These are phyloP conservation scores for Sugiyamaella smithiae DNA, from an alignment of 805 yeast species.

Conservation along the genomic window DNA sequence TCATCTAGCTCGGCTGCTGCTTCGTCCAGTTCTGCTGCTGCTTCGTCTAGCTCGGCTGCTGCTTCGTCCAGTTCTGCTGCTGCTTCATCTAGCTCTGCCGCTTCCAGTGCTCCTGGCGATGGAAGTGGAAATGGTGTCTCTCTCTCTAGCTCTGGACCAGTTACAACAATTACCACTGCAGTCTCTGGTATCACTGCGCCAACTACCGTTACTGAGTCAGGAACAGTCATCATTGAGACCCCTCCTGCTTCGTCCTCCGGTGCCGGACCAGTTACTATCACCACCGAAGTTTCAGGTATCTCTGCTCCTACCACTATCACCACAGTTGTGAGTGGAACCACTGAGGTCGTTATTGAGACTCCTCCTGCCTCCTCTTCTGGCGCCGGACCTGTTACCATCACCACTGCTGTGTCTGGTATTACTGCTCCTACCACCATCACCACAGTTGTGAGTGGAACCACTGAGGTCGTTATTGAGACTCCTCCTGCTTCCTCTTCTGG, in stretches of 20 bases:
- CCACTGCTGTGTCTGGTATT: neutral
- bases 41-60: neutral
- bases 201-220: neutral
- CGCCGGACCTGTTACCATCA: neutral
- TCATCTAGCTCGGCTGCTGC: conserved; percentile 3
- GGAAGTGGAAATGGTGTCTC: neutral
- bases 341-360: conserved; percentile 5
- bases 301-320: conserved; percentile 9
- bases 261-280: conserved; percentile 5
- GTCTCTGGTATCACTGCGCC: conserved; percentile 4
- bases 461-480: neutral
- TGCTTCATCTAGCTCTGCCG: neutral
- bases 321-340: neutral
- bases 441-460: conserved; percentile 1
- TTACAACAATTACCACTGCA: conserved; percentile 6
- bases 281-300: conserved; percentile 6
- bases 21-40: neutral
- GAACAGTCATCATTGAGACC: conserved; percentile 5
- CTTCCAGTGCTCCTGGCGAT: neutral
- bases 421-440: neutral
- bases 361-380: conserved; percentile 6
- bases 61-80: neutral
- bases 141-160: neutral
- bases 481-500: conserved; percentile 7
- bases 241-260: conserved; percentile 7